phyloP scores from a whole-genome alignment of 2,329 filamentous ascomycete species.

The Penicillium sp. region DNA sequence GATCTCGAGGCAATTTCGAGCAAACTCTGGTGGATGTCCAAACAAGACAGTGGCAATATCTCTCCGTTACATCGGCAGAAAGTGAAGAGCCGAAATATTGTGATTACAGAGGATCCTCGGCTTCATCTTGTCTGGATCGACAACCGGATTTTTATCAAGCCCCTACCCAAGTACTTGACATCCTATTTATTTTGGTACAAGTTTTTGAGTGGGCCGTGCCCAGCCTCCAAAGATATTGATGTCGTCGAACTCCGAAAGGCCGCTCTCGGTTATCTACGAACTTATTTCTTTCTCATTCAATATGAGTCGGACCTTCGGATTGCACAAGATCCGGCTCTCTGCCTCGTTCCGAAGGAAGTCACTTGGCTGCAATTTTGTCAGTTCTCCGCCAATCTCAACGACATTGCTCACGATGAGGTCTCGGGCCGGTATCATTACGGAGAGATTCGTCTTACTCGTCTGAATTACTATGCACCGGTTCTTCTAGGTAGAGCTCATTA shows the following conservation, averaged over 20 bases:
- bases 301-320: slow-evolving; percentile 21
- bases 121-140: slow-evolving; percentile 41
- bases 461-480: slow-evolving; percentile 26
- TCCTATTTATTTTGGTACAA: slow-evolving; percentile 20
- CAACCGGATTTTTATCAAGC: slow-evolving; percentile 39
- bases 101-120: slow-evolving; percentile 38
- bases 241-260: neutral
- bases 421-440: slow-evolving; percentile 28
- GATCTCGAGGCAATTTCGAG: neutral
- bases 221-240: neutral
- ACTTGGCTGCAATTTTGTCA: slow-evolving; percentile 18
- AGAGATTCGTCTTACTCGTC: slow-evolving; percentile 27
- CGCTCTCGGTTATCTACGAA: slow-evolving; percentile 16
- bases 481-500: slow-evolving; percentile 11
- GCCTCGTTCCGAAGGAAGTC: slow-evolving; percentile 21
- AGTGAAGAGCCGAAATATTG: slow-evolving; percentile 35
- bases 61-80: slow-evolving; percentile 35
- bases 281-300: slow-evolving; percentile 17
- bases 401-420: slow-evolving; percentile 22
- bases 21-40: neutral
- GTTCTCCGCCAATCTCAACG: slow-evolving; percentile 14
- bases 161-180: slow-evolving; percentile 29
- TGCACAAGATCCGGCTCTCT: slow-evolving; percentile 21
- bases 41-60: neutral
- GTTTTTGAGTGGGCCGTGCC: neutral